Conservation (phyloP, 495 filamentous ascomycete genomes). For the Pyrenopolyporus hunteri region DNA sequence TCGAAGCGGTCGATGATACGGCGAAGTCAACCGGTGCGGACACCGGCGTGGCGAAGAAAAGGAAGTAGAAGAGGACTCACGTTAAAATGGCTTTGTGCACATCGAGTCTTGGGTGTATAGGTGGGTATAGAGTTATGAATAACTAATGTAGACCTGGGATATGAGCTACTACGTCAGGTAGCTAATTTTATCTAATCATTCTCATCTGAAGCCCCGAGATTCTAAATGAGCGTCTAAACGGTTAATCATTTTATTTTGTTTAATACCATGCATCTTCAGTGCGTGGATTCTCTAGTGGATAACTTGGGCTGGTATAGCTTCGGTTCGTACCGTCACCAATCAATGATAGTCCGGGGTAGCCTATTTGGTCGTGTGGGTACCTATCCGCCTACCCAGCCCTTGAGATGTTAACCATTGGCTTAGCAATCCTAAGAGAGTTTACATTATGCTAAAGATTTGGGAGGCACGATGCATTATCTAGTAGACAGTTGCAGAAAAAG, state of each 20-base stretch:
- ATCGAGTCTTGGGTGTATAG: conserved; percentile 1
- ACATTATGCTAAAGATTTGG: conserved; percentile 1
- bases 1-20: conserved; percentile 27
- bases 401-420: conserved; percentile 9
- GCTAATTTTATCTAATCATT: no score
- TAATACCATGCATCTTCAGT: no score
- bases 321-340: conserved; percentile 17
- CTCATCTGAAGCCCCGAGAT: no score
- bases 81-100: background rate
- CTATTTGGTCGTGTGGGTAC: no score
- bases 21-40: conserved; percentile 52
- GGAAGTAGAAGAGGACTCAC: conserved; percentile 44
- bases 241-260: no score
- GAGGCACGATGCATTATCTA: no score
- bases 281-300: no score
- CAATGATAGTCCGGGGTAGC: conserved; percentile 4
- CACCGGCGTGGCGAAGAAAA: conserved; percentile 54
- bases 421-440: background rate
- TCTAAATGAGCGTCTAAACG: no score
- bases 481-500: no score
- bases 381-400: background rate
- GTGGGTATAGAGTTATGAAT: conserved; percentile 4
- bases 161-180: background rate
- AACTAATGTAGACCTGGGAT: background rate
- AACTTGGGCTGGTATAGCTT: background rate